A percentile compares a stretch with the other conserved stretches of the same genome.
phyloP scores from a whole-genome alignment of 164 flowering plant genomes.

The Kingdonia uniflora region DNA sequence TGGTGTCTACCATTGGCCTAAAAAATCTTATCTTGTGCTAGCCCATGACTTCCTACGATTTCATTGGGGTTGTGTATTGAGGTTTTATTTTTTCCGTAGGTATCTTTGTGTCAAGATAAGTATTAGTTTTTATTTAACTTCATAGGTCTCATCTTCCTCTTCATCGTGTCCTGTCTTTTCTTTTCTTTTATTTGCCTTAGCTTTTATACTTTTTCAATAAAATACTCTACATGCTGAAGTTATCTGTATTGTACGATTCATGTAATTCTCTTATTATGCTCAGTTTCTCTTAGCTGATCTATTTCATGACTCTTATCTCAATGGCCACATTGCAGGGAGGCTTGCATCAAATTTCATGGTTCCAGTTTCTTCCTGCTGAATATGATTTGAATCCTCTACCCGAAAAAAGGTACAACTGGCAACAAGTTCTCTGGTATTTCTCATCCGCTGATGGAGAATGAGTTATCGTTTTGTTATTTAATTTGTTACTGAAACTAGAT shows the following conservation, averaged over 20 bases:
- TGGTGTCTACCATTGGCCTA: no score
- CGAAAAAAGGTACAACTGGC: slow-evolving; percentile 55
- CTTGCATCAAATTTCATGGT: slow-evolving; percentile 88
- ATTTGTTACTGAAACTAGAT: slow-evolving; percentile 4
- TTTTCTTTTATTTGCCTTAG: not conserved
- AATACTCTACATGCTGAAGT: no score
- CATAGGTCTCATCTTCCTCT: not conserved
- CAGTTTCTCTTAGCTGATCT: not conserved
- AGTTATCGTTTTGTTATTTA: not conserved
- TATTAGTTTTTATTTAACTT: no score
- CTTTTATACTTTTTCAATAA: no score
- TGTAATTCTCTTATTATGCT: not conserved
- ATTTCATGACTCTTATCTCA: not conserved
- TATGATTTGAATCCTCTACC: slow-evolving; percentile 41
- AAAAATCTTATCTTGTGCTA: no score
- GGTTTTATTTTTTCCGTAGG: no score
- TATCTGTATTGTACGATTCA: no score
- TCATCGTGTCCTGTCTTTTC: not conserved
- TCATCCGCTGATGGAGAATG: not conserved
- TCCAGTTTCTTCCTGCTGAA: slow-evolving; percentile 86
- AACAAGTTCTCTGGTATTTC: not conserved
- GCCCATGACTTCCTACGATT: no score
- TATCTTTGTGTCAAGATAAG: no score
- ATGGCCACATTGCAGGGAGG: slow-evolving; percentile 56
- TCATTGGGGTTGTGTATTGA: no score